Base-by-base conservation (phyloP, 2,329 filamentous ascomycete species). In the Sclerotinia trifoliorum region DNA sequence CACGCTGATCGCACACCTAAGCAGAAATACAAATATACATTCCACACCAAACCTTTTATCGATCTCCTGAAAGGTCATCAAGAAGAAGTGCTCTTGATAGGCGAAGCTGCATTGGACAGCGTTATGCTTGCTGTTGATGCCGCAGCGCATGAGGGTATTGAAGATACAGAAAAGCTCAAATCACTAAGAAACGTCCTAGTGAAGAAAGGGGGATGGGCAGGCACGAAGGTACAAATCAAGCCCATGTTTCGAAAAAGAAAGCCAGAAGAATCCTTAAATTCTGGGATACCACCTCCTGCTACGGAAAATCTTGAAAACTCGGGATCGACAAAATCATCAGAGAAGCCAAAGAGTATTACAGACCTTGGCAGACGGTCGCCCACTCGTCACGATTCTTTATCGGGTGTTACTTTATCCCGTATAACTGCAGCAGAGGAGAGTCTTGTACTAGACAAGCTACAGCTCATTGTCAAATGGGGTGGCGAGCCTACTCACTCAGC, bases 11-110 rank as follows among this genome's bases (percentile, higher is more conserved):
- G 95, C 68, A 99, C 95, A 1, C 95, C 95, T 2, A 99, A 99
- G 80, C 95, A 99, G 76, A 99, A 99, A 78, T 97, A 97, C 84
- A 99, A 99, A 78, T 99, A 98, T 76, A 99, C 95, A 0, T 98
- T 99, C 75, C 95, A 99, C 77, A 96, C 93, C 0, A 92, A 94
- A 71, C 95, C 95, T 0, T 99, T 99, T 76, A 94, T 99, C 71
- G 92, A 96, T 72, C 84, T 99, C 5, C 86, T 99, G 54, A 96
- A 94, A 77, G 95, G 95, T 0, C 94, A 99, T 75, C 92, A 96
- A 75, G 94, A 98, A 79, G 95, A 99, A 78, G 95, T 99, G 1
- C 84, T 99, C 2, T 85, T 99, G 29, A 95, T 97, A 72, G 94
- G 94, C 11, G 93, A 97, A 77, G 89, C 93, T 51, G 95, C 95